Evolutionary conservation across 2,329 filamentous ascomycete species (phyloP).

Genomic region (Calonectria fujianensis): DNA sequence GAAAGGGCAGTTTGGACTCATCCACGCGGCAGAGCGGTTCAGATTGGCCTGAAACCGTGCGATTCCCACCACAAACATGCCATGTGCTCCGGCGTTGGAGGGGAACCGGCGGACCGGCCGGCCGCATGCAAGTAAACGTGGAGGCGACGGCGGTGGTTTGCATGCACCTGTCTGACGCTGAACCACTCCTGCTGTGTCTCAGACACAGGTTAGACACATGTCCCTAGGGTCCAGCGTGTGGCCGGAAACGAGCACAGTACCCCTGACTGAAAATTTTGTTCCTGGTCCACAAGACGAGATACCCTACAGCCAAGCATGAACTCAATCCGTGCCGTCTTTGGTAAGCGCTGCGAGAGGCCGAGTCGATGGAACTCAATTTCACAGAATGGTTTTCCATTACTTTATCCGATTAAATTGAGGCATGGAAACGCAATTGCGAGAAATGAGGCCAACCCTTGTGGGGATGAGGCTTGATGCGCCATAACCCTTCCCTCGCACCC

Average conservation of each 20-base stretch:
- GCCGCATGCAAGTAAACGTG: neutral
- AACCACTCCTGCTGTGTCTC: neutral
- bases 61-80: neutral
- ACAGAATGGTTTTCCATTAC: neutral
- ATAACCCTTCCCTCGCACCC: neutral
- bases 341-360: neutral
- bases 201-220: neutral
- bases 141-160: neutral
- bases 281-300: neutral
- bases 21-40: neutral
- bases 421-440: neutral
- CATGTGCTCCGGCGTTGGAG: neutral
- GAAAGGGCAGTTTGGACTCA: neutral
- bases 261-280: neutral
- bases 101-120: neutral
- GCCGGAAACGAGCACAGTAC: neutral
- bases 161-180: neutral
- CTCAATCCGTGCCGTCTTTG: neutral
- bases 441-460: conserved; percentile 15
- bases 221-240: neutral
- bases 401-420: conserved; percentile 1
- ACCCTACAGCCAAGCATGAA: neutral
- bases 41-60: neutral
- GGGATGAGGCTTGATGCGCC: neutral
- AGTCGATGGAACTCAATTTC: neutral